A percentile compares a stretch with the other conserved stretches of the same genome.
These are phyloP conservation scores for Colletotrichum brevisporum DNA, from an alignment of 2,329 filamentous ascomycete genomes.

Conservation along the genomic window DNA sequence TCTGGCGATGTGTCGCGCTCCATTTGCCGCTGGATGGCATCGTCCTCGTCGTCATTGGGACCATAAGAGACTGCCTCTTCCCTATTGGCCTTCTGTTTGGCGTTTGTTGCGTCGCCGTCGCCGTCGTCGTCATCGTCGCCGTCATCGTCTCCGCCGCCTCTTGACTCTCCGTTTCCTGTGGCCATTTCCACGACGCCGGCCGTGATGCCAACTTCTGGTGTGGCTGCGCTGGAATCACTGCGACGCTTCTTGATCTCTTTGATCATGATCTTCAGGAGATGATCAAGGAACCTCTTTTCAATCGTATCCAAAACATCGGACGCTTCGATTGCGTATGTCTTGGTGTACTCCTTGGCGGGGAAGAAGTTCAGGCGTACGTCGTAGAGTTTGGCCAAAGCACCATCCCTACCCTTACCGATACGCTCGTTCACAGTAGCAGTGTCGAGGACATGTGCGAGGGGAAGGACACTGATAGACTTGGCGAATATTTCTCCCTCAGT, in stretches of 20 bases:
- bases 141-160: slow-evolving; percentile 66
- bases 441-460: slow-evolving; percentile 87
- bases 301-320: slow-evolving; percentile 84
- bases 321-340: slow-evolving; percentile 86
- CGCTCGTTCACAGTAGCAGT: slow-evolving; percentile 85
- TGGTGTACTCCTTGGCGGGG: slow-evolving; percentile 83
- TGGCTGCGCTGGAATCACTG: slow-evolving; percentile 74
- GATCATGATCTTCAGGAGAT: slow-evolving; percentile 78
- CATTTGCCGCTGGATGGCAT: slow-evolving; percentile 77
- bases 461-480: slow-evolving; percentile 91
- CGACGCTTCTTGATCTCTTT: slow-evolving; percentile 88
- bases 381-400: slow-evolving; percentile 85
- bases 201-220: slow-evolving; percentile 79
- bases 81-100: slow-evolving; percentile 82
- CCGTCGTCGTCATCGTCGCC: slow-evolving; percentile 81
- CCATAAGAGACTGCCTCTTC: slow-evolving; percentile 90
- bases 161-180: slow-evolving; percentile 53
- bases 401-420: slow-evolving; percentile 78
- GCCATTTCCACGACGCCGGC: slow-evolving; percentile 68
- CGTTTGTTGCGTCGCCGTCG: slow-evolving; percentile 82
- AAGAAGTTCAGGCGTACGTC: slow-evolving; percentile 88
- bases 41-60: slow-evolving; percentile 92
- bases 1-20: slow-evolving; percentile 70
- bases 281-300: slow-evolving; percentile 83
- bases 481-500: slow-evolving; percentile 84